Evolutionary conservation across 306 rosid species (phyloP), one percentile per base, ranked within the genome.

Genomic region (Acacia acuminata): DNA sequence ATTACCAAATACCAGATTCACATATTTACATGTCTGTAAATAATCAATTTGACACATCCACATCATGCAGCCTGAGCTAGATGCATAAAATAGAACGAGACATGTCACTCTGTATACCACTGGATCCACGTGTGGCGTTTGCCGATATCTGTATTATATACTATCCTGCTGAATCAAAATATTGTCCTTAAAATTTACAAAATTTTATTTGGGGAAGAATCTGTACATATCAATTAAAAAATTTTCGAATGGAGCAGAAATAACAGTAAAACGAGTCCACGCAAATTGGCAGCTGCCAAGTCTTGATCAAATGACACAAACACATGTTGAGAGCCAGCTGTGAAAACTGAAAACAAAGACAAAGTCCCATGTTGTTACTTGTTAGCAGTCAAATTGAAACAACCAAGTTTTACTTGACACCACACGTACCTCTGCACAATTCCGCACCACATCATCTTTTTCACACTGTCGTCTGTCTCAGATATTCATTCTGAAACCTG

Each of bases 391-490:
- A 80, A 79, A 79, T 36, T 78, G 27, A 77, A 53, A 13, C 32
- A 58, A 56, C 69, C 25, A 63, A 48, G 84, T 75, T 82, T 85
- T 79, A 80, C 82, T 71, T 32, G 24, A 77, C 81, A 77, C 88
- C 88, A 88, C 90, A 82, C 43, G 56, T 73, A 77, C 43, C 69
- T 85, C 83, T 84, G 85, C 79, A 61, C 87, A 50, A 73, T 82
- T 74, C 65, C 75, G 76, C 80, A 80, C 86, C 87, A 84, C 87
- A 79, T 45, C 61, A 64, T 75, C 72, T 71, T 76, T 69, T 42
- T 3, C 47, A 69, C 53, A 19, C 82, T 82, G 76, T 84, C 79
- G 76, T 69, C 84, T 69, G 65, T 64, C 77, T 58, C 10, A 32
- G 82, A 63, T 63, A 76, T 73, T 78, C 77, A 43, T 55, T 56